Base-by-base conservation (phyloP, 306 rosid species). In the Ammopiptanthus mongolicus region DNA sequence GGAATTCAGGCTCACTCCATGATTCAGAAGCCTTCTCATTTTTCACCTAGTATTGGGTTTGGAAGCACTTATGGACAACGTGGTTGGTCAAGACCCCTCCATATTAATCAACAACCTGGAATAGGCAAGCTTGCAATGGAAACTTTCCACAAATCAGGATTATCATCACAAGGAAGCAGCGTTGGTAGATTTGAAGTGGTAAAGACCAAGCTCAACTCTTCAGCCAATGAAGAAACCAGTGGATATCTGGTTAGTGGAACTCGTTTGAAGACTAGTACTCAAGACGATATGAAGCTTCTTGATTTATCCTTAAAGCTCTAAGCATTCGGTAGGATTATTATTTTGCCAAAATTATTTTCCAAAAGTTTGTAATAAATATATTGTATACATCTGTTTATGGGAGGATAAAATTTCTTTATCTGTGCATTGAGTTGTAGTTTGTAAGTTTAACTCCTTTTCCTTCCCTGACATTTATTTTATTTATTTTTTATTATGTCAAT, bases 281-380 rank as follows among this genome's bases (percentile, higher is more conserved):
- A 83, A 13, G 89, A 91, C 56, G 88, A 85, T 48, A 81, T 14
- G 68, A 89, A 84, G 81, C 72, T 84, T 42, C 88, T 91, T 56
- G 94, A 91, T 73, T 81, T 89, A 78, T 89, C 94, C 15, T 86
- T 91, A 60, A 87, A 86, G 81, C 94, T 91, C 48, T n/a, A n/a
- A n/a, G n/a, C n/a, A n/a, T n/a, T 28, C 6, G 50, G n/a, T 77
- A 61, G 55, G 61, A 41, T 55, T 64, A 64, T 65, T 75, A 79
- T 74, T 64, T 73, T 71, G 70, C 60, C 63, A 74, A 71, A 56
- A 39, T 46, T 78, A 71, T 77, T 58, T 68, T 48, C 47, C 53
- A 71, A 63, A n/a, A 60, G 61, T 21, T 59, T 76, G 55, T 46
- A 68, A 74, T 63, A 73, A 73, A 79, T 69, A 63, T 66, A 21